Conservation (phyloP, 2,329 filamentous ascomycete genomes). For the Aspergillus alliaceus region DNA sequence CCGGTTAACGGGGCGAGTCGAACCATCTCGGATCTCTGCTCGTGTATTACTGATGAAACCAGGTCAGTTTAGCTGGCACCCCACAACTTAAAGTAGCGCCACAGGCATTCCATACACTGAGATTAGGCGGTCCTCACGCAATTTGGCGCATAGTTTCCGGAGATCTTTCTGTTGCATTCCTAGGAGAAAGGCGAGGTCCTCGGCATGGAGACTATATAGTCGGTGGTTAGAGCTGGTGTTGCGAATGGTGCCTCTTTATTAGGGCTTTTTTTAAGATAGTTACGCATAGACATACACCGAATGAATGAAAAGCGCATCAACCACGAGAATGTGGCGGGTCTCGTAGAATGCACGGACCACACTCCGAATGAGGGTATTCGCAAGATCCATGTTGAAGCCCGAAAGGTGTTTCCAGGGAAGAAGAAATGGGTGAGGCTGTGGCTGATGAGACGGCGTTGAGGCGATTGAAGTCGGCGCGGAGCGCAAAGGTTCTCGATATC, state of each 20-base stretch:
- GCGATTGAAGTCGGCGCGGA: background rate
- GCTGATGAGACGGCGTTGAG: background rate
- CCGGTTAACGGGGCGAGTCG: conserved; percentile 76
- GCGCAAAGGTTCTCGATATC: background rate
- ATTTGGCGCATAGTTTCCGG: conserved; percentile 80
- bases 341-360: conserved; percentile 85
- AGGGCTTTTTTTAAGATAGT: background rate
- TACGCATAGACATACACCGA: conserved; percentile 56
- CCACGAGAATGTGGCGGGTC: conserved; percentile 76
- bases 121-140: conserved; percentile 84
- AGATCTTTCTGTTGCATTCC: conserved; percentile 89
- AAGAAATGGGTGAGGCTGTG: background rate
- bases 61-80: conserved; percentile 16
- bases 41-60: conserved; percentile 61
- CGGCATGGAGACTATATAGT: conserved; percentile 67
- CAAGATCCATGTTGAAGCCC: conserved; percentile 57
- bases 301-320: conserved; percentile 77
- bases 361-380: conserved; percentile 79
- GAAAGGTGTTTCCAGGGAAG: background rate
- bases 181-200: conserved; percentile 83
- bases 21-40: conserved; percentile 75
- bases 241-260: background rate
- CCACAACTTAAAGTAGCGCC: background rate
- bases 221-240: background rate
- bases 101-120: conserved; percentile 61